These are phyloP conservation scores for Cystobasidium sp. DNA, from an alignment of 1,284 basidiomycete species.

Conservation along the genomic window DNA sequence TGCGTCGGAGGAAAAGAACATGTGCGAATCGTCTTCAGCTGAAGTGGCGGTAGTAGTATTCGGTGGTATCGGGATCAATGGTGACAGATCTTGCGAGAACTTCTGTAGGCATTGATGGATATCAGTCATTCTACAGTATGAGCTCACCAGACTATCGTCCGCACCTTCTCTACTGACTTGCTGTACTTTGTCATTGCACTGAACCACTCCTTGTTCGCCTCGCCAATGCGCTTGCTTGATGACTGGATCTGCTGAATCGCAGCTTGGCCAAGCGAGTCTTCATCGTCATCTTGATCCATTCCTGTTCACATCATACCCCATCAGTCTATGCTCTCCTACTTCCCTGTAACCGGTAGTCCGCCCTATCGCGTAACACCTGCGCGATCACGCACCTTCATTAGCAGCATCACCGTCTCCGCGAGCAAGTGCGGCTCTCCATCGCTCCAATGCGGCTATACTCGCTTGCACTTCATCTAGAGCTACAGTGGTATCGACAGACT, in stretches of 20 bases:
- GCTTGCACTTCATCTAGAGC: slow-evolving; percentile 23
- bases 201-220: slow-evolving; percentile 84
- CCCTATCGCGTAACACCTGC: background rate
- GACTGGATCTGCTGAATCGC: slow-evolving; percentile 28
- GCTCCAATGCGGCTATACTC: slow-evolving; percentile 29
- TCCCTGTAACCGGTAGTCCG: background rate
- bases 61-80: slow-evolving; percentile 57
- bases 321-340: background rate
- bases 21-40: slow-evolving; percentile 42
- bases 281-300: background rate
- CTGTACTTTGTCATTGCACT: slow-evolving; percentile 73
- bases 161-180: slow-evolving; percentile 85
- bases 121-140: background rate
- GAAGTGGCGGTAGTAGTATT: slow-evolving; percentile 17
- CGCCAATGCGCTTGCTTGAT: slow-evolving; percentile 63
- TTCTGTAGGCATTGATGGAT: slow-evolving; percentile 61
- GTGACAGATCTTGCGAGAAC: slow-evolving; percentile 71
- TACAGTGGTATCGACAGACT: slow-evolving; percentile 22
- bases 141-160: background rate
- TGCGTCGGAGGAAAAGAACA: slow-evolving; percentile 65
- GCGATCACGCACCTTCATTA: slow-evolving; percentile 13
- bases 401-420: slow-evolving; percentile 16
- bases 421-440: slow-evolving; percentile 31
- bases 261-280: slow-evolving; percentile 23
- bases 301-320: background rate